Evolutionary conservation across 2,329 filamentous ascomycete species (phyloP), one percentile per base, ranked within the genome.

Genomic region (Domatiomyces globalis): DNA sequence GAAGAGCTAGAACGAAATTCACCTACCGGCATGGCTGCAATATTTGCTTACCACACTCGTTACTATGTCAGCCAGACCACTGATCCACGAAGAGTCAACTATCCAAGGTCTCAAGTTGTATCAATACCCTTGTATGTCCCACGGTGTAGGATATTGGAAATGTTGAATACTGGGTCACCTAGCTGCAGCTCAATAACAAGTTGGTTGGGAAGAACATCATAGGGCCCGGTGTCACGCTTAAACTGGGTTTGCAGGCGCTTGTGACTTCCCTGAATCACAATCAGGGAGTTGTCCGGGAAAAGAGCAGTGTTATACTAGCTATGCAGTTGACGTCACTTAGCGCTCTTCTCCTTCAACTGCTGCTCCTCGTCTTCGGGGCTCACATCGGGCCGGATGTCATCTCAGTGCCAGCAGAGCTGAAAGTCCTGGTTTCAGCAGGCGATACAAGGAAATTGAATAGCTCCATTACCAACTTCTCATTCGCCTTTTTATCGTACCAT

Each of bases 261-360:
- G 65, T 95, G 88, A 4, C 81, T 85, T 0, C 84, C 85, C 0
- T 87, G 87, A 0, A 94, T 78, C 0, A 92, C 79, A 6, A 94
- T 70, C 5, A 94, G 69, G 47, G 79, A 83, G 12, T 75, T 72
- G 64, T 94, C 88, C 36, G 83, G 78, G 63, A 80, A 88, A 5
- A 94, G 72, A 5, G 87, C 83, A 45, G 94, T 73, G 65, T 95
- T 95, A 77, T 87, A 95, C 70, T 95, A 88, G 39, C 87, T 83
- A 61, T 92, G 87, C 60, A 77, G 80, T 51, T 82, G 80, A 0
- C 80, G 77, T 43, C 62, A 61, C 10, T 65, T 64, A 0, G 69
- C 68, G 17, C 63, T 65, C 56, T 71, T 71, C 55, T 77, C 69
- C 1, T 65, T 63, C 49, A 94, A 69, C 22, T 83, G 69, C 45